Base-by-base conservation (phyloP, 768 basidiomycete species). In the Serendipita vermifera region DNA sequence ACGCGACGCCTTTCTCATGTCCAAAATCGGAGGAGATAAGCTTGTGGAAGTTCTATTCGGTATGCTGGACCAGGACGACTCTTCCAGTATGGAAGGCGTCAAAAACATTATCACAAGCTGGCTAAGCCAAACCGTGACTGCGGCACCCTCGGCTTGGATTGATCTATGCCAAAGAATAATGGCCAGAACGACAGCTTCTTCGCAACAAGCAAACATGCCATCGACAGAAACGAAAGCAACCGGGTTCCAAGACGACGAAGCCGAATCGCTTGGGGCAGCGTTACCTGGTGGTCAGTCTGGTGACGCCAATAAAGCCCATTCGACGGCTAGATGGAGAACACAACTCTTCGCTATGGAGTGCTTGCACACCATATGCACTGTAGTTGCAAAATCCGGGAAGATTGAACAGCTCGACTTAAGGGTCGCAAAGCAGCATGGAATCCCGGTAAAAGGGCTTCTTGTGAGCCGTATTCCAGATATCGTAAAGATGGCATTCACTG, bases 401-500 rank as follows among this genome's bases (percentile, higher is more conserved):
- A 75, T 74, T 59, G 92, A 99, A 63, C 91, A 98, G 63, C 72
- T 96, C 33, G 85, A 94, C 65, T 77, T 87, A 27, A 72, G 75
- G 2, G 76, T 81, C 60, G 92, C 90, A 1, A 73, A 79, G 40
- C 73, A 68, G 38, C 71, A 76, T 24, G 83, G 85, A 1, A 61
- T 86, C 5, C 70, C 78, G 2, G 65, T 75, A 3, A 72, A 77
- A 5, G 78, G 80, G 1, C 73, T 97, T 41, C 74, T 99, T 15
- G 84, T 87, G 35, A 83, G 85, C 15, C 80, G 92, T 17, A 81
- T 98, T 5, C 82, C 86, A 4, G 96, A 99, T 69, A 73, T 99
- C 57, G 94, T 99, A 69, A 88, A 79, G 70, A 96, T 98, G 85
- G 94, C 96, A 0, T 98, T 99, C 67, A 94, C 90, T 11, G 93